These are phyloP conservation scores for Colletotrichum echinochloae DNA, from an alignment of 2,329 filamentous ascomycete genomes.

Conservation along the genomic window DNA sequence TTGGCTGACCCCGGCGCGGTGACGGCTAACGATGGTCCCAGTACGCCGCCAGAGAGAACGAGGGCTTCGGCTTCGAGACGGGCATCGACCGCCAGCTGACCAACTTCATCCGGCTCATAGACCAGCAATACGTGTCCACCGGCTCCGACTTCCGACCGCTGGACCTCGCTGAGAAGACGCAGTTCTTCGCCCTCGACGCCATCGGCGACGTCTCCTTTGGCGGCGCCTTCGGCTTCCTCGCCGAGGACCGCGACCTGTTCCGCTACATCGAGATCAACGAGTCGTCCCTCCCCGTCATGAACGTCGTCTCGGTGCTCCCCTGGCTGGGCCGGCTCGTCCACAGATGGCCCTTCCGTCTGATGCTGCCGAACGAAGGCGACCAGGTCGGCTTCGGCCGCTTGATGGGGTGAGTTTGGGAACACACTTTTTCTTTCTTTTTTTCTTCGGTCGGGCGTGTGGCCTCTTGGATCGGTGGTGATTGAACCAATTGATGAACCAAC, in stretches of 20 bases:
- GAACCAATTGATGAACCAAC: too few species aligned
- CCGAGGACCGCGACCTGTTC: constrained; percentile 61
- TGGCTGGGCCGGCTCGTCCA: constrained; percentile 56
- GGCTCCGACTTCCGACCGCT: constrained; percentile 51
- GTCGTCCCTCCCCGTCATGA: constrained; percentile 56
- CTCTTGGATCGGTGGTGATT: too few species aligned
- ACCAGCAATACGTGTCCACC: constrained; percentile 59
- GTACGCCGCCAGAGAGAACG: constrained; percentile 65
- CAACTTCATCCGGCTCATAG: constrained; percentile 58
- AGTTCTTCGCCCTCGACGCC: constrained; percentile 66
- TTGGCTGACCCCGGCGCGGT: constrained; percentile 2
- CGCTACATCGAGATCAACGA: constrained; percentile 58
- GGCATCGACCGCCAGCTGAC: constrained; percentile 55
- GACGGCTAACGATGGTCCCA: constrained; percentile 45
- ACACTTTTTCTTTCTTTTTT: too few species aligned
- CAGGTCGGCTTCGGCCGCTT: constrained; percentile 54
- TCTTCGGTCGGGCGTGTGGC: too few species aligned
- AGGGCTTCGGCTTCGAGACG: constrained; percentile 55
- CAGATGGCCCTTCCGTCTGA: constrained; percentile 53
- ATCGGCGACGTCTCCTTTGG: constrained; percentile 66
- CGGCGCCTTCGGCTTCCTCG: constrained; percentile 62
- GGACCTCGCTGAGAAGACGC: constrained; percentile 62
- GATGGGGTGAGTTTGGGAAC: constrained; percentile 50
- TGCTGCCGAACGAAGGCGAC: constrained; percentile 56
- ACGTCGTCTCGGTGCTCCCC: constrained; percentile 57